Evolutionary conservation across 2,329 filamentous ascomycete species (phyloP).

Genomic region (Magnaporthiopsis rhizophila): DNA sequence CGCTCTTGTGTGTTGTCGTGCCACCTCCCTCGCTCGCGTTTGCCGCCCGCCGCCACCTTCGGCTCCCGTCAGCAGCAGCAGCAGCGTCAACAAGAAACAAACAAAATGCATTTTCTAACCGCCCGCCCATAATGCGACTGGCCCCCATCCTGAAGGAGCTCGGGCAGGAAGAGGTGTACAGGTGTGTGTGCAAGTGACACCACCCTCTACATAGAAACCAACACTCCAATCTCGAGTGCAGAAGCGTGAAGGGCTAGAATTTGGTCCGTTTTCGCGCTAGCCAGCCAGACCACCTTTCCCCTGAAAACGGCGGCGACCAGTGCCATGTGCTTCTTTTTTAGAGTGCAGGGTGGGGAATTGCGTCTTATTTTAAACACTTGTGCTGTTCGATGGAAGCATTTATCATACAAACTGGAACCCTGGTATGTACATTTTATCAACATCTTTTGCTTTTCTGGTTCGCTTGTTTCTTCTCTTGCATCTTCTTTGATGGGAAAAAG

Average conservation of each 20-base stretch:
- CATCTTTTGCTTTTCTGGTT: background rate
- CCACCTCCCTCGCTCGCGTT: too few species aligned
- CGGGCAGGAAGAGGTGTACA: background rate
- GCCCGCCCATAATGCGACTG: background rate
- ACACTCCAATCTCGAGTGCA: background rate
- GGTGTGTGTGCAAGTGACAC: background rate
- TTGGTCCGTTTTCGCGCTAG: background rate
- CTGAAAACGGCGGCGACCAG: background rate
- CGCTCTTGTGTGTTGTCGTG: too few species aligned
- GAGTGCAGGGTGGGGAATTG: constrained; percentile 1
- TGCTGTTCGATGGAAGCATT: background rate
- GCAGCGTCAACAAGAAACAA: too few species aligned
- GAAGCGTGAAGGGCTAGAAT: background rate
- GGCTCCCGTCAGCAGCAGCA: too few species aligned
- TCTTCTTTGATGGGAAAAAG: background rate
- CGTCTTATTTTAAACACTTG: background rate
- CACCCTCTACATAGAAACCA: background rate
- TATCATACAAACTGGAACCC: too few species aligned
- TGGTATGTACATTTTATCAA: background rate
- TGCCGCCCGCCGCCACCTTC: too few species aligned
- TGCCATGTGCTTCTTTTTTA: constrained; percentile 2
- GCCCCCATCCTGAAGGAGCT: too few species aligned
- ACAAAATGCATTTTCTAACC: background rate
- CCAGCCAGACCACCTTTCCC: background rate
- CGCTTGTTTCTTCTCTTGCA: background rate